A percentile compares a stretch with the other conserved stretches of the same genome.
phyloP scores from a whole-genome alignment of 2,329 filamentous ascomycete genomes.

The Scleromitrula shiraiana region DNA sequence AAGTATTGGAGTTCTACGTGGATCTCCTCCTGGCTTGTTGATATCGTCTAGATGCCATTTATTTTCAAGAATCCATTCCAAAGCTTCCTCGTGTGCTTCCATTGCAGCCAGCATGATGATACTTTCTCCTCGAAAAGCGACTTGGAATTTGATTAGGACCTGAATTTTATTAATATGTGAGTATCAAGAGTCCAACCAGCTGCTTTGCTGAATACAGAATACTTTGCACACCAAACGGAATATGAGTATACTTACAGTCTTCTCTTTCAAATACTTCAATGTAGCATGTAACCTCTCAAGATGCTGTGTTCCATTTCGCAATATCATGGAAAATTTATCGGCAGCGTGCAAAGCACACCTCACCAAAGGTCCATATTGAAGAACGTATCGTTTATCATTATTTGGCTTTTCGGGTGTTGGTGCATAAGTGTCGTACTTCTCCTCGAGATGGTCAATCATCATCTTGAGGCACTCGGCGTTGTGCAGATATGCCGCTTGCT shows the following conservation, averaged over 20 bases:
- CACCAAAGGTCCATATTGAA: neutral
- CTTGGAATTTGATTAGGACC: neutral
- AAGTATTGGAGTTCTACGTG: neutral
- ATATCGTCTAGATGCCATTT: neutral
- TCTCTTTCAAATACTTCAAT: neutral
- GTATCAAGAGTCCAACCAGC: too few relatives aligned
- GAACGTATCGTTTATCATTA: neutral
- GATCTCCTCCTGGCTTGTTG: neutral
- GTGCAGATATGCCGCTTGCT: neutral
- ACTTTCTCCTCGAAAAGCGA: neutral
- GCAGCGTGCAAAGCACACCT: neutral
- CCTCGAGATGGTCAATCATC: slow-evolving; percentile 1
- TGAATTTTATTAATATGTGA: neutral
- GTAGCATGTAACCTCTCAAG: neutral
- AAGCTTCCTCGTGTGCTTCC: slow-evolving; percentile 1
- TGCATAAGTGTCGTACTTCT: neutral
- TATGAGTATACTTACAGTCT: neutral
- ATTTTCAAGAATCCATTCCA: neutral
- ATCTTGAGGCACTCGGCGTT: neutral
- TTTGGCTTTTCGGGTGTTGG: neutral
- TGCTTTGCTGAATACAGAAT: too few relatives aligned
- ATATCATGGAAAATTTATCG: slow-evolving; percentile 5
- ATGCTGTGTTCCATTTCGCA: neutral
- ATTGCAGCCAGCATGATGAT: neutral
- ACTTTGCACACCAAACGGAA: too few relatives aligned